A percentile compares a stretch with the other conserved stretches of the same genome.
phyloP scores from a whole-genome alignment of 2,329 filamentous ascomycete genomes.

The Pseudohalonectria lignicola region DNA sequence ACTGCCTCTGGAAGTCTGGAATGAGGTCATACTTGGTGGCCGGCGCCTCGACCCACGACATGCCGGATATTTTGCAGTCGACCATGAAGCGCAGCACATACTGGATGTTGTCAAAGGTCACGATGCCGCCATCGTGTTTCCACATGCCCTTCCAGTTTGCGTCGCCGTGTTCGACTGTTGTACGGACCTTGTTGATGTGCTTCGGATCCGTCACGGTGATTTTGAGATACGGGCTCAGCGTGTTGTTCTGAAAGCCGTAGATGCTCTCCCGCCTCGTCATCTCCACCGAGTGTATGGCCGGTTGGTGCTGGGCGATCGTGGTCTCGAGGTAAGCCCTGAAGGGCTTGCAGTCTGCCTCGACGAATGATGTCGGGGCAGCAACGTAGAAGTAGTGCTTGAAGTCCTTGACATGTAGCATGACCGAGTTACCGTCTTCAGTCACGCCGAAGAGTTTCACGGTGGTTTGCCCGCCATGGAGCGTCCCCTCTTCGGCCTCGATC shows the following conservation, averaged over 20 bases:
- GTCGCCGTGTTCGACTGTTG: constrained; percentile 59
- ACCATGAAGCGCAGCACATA: constrained; percentile 97
- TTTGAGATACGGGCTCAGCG: constrained; percentile 84
- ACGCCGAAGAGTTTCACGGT: constrained; percentile 92
- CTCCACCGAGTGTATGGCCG: constrained; percentile 68
- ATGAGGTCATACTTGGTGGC: constrained; percentile 64
- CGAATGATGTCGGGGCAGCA: constrained; percentile 74
- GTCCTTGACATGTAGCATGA: constrained; percentile 87
- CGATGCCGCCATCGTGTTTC: constrained; percentile 60
- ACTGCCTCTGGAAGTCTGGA: constrained; percentile 56
- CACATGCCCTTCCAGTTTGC: constrained; percentile 90
- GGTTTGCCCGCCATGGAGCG: constrained; percentile 60
- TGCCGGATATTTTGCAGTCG: constrained; percentile 81
- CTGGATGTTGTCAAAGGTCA: constrained; percentile 93
- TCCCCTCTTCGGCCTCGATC: constrained; percentile 90
- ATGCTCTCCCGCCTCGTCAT: constrained; percentile 83
- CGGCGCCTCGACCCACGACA: constrained; percentile 93
- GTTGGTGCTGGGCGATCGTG: constrained; percentile 57
- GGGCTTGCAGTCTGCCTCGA: constrained; percentile 61
- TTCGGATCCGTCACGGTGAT: constrained; percentile 88
- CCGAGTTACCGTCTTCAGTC: constrained; percentile 73
- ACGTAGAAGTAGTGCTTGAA: constrained; percentile 97
- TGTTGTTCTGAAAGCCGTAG: constrained; percentile 88
- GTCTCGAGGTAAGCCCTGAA: constrained; percentile 76
- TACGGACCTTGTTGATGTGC: constrained; percentile 65